Evolutionary conservation across 768 basidiomycete species (phyloP).

Genomic region (Krasilnikovozyma curviuscula): DNA sequence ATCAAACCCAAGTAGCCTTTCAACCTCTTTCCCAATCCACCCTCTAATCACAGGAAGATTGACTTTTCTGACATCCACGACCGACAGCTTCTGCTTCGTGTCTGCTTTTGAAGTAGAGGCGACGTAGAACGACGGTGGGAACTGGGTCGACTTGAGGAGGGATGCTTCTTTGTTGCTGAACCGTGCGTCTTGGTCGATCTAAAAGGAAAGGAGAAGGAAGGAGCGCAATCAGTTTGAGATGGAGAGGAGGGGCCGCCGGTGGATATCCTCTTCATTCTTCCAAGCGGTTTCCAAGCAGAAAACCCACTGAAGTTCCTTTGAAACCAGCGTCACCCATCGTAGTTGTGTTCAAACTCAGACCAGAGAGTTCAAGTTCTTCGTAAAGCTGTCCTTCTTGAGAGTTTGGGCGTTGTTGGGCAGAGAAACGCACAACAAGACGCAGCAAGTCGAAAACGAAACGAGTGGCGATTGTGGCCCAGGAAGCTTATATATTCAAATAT

Average conservation of each 20-base stretch:
- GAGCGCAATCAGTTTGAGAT: not conserved
- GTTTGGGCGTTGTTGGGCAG: too few species aligned
- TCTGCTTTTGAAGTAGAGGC: conserved; percentile 35
- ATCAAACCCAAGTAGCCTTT: conserved; percentile 77
- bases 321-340: conserved; percentile 2
- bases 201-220: not conserved
- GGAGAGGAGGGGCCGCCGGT: too few species aligned
- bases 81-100: too few species aligned
- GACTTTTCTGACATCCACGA: conserved; percentile 92
- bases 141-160: conserved; percentile 72
- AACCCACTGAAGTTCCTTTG: conserved; percentile 1
- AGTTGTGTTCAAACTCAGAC: too few species aligned
- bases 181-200: conserved; percentile 48
- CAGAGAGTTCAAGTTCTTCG: too few species aligned
- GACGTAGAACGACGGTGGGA: conserved; percentile 70
- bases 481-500: too few species aligned
- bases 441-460: too few species aligned
- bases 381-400: too few species aligned
- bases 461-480: too few species aligned
- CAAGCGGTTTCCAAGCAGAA: too few species aligned
- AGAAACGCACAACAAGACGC: too few species aligned
- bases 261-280: too few species aligned
- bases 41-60: conserved; percentile 78
- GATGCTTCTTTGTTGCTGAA: conserved; percentile 91
- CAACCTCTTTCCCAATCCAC: conserved; percentile 86